A percentile compares a stretch with the other conserved stretches of the same genome.
These are phyloP conservation scores for Boechera retrofracta DNA, from an alignment of 345 rosid genomes.

Conservation along the genomic window DNA sequence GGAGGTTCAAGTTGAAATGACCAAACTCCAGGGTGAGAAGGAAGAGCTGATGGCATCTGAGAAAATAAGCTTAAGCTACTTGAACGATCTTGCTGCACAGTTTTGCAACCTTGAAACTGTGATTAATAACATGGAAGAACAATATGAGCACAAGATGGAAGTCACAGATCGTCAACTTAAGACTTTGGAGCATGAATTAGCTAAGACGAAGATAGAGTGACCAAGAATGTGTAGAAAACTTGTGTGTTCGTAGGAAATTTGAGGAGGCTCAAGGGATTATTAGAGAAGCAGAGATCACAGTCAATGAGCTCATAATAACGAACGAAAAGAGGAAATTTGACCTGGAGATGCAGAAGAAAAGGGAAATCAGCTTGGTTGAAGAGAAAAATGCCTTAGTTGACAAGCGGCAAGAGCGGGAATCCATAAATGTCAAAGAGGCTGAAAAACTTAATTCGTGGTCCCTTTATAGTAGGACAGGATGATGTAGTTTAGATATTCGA, in stretches of 20 bases:
- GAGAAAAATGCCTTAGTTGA: slow-evolving; percentile 62
- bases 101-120: slow-evolving; percentile 57
- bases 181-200: slow-evolving; percentile 78
- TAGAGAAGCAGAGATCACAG: slow-evolving; percentile 84
- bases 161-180: slow-evolving; percentile 55
- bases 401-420: slow-evolving; percentile 64
- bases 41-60: slow-evolving; percentile 61
- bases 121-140: slow-evolving; percentile 57
- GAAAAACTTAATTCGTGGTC: slow-evolving; percentile 41
- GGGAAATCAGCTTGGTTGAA: slow-evolving; percentile 48
- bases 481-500: not conserved
- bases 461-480: too few relatives aligned
- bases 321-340: slow-evolving; percentile 79
- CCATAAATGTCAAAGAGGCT: slow-evolving; percentile 55
- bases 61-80: slow-evolving; percentile 56
- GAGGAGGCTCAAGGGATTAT: slow-evolving; percentile 87
- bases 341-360: slow-evolving; percentile 57
- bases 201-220: slow-evolving; percentile 62
- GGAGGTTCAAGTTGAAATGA: slow-evolving; percentile 74
- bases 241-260: slow-evolving; percentile 72
- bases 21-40: slow-evolving; percentile 62
- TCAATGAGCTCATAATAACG: slow-evolving; percentile 77
- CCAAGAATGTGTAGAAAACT: slow-evolving; percentile 72
- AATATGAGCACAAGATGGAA: slow-evolving; percentile 54
- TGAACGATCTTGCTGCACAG: slow-evolving; percentile 55